Conservation (phyloP, 208 protist genomes). For the Tetramitus jugosus region DNA sequence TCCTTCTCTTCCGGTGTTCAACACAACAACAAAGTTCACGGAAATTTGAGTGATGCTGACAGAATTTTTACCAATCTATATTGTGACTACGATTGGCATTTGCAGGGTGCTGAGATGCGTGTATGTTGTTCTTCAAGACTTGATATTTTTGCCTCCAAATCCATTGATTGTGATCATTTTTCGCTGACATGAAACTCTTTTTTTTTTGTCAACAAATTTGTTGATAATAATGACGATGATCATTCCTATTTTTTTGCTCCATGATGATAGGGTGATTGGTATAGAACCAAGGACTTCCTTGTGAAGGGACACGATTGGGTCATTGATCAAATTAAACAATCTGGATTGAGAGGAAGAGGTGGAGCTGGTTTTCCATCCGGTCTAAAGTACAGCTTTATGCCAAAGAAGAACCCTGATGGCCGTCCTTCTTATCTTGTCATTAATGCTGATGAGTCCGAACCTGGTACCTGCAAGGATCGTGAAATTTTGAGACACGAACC, state of each 20-base stretch:
- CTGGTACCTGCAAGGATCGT: conserved; percentile 98
- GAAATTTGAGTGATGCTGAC: conserved; percentile 88
- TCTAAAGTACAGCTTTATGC: conserved; percentile 98
- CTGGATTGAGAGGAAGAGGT: conserved; percentile 91
- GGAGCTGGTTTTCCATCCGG: conserved; percentile 96
- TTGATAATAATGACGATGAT: background rate
- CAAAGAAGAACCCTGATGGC: conserved; percentile 75
- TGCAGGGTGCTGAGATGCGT: conserved; percentile 80
- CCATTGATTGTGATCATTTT: too few species aligned
- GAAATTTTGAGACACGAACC: conserved; percentile 98
- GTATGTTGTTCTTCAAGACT: too few species aligned
- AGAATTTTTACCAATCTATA: conserved; percentile 98
- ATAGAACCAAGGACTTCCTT: conserved; percentile 92
- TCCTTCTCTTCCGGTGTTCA: too few species aligned
- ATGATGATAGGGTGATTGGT: conserved; percentile 85
- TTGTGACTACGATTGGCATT: conserved; percentile 76
- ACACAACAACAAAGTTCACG: too few species aligned
- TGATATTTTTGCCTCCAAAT: too few species aligned
- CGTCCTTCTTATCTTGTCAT: conserved; percentile 95
- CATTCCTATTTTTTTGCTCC: background rate
- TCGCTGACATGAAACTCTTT: background rate
- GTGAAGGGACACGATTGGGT: conserved; percentile 92
- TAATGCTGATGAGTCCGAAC: conserved; percentile 98
- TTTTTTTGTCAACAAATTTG: background rate
- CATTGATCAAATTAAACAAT: conserved; percentile 89